Conservation (phyloP, 1,139 yeast genomes). For the Waltiozyma solani region DNA sequence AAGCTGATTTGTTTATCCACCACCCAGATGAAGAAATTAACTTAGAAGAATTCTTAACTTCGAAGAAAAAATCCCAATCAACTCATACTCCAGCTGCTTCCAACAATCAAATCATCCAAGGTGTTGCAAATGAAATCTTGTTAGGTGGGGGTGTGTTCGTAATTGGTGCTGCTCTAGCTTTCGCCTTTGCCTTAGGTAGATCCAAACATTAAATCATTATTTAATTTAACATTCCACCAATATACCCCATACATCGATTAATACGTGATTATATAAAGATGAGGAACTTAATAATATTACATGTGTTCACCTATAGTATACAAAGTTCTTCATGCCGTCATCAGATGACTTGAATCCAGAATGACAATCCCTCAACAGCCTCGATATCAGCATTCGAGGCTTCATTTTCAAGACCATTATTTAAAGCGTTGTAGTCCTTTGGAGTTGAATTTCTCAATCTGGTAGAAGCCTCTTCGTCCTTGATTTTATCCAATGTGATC, state of each 20-base stretch:
- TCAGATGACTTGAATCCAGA: constrained; percentile 1
- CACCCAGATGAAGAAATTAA: constrained; percentile 46
- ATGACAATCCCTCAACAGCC: background rate
- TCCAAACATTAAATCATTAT: background rate
- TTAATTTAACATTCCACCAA: too few species aligned
- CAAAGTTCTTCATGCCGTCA: too few species aligned
- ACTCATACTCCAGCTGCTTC: constrained; percentile 1
- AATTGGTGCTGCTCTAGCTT: constrained; percentile 42
- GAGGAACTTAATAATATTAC: too few species aligned
- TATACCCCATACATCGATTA: too few species aligned
- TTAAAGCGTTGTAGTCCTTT: background rate
- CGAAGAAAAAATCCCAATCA: constrained; percentile 11
- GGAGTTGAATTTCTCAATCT: background rate
- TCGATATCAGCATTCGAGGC: too few species aligned
- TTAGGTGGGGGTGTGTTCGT: constrained; percentile 57
- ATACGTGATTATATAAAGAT: too few species aligned
- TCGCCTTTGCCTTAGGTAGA: constrained; percentile 4
- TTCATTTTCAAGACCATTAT: background rate
- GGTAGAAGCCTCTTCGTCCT: background rate
- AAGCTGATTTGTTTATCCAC: constrained; percentile 67
- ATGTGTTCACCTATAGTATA: too few species aligned
- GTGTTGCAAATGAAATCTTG: constrained; percentile 48
- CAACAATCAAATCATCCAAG: constrained; percentile 31
- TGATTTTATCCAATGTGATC: background rate
- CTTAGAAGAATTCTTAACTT: constrained; percentile 10